Evolutionary conservation across 2,329 filamentous ascomycete genomes (phyloP), one percentile per base, ranked within the genome.

Genomic region (Thelonectria rubi): DNA sequence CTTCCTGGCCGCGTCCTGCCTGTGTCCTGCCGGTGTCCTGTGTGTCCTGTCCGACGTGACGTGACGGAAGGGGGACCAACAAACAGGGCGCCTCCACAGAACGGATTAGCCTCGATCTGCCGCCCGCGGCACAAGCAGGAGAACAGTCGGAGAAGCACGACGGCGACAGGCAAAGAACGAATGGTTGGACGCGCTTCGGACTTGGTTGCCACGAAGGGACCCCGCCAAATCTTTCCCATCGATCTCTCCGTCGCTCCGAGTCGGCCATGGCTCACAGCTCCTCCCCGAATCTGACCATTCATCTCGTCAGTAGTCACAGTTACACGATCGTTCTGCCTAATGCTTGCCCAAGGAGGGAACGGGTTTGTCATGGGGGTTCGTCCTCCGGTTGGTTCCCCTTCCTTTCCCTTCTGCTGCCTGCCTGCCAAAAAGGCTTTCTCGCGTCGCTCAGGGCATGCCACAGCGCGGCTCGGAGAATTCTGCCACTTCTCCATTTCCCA

Each of bases 381-480:
- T 34, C 37, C 42, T 55, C 42, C 32, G 24, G 18, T 15, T 50
- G 30, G 21, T 49, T 49, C 34, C 24, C 42, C 43, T 47, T 18
- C 14, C 37, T 34, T 48, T 55, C 51, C 40, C 24, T 50, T 50
- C 55, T 54, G 39, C 50, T 50, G 54, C 46, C 34, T 58, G 43
- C 24, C 24, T 24, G 24, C 24, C 24, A 24, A 7, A 24, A 24
- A 24, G 24, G 4, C 7, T 24, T 24, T 7, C 55, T 58, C 61
- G 57, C 26, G 61, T 69, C 30, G 51, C 54, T 67, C 62, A 58
- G 59, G 49, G 17, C 42, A 63, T 66, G 50, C 47, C 55, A 56
- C 60, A 60, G 39, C 60, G 69, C 59, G 53, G 63, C 51, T 71
- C 69, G 69, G 69, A 70, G 69, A 71, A 71, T 71, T 71, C 60